Percentiles rank a stretch among this genome's conserved stretches.
Evolutionary conservation across 495 filamentous ascomycete genomes (phyloP).

Genomic region (Aspergillus heteromorphus): DNA sequence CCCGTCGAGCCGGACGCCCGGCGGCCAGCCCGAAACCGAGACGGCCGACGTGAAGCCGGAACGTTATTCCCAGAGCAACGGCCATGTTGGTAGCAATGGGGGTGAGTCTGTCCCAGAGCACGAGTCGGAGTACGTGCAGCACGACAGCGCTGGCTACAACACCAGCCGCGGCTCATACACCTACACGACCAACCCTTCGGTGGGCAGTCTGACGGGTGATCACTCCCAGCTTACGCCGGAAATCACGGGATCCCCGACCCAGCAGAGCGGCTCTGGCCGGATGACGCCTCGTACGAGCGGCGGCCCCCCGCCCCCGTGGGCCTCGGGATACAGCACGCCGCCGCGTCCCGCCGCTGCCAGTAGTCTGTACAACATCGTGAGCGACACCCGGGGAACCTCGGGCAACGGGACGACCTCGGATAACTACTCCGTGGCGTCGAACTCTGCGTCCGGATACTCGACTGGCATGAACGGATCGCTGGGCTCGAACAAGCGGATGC

Average conservation of each 20-base stretch:
- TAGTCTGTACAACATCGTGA: conserved; percentile 87
- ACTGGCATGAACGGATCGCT: conserved; percentile 62
- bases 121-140: conserved; percentile 78
- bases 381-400: conserved; percentile 66
- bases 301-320: conserved; percentile 66
- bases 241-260: conserved; percentile 77
- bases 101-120: conserved; percentile 74
- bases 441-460: conserved; percentile 51
- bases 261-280: conserved; percentile 78
- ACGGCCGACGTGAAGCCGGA: conserved; percentile 64
- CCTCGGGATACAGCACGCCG: conserved; percentile 72
- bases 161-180: conserved; percentile 66
- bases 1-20: conserved; percentile 57
- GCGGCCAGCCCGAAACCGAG: conserved; percentile 52
- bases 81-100: conserved; percentile 48
- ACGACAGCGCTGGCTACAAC: conserved; percentile 56
- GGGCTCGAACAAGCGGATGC: conserved; percentile 69
- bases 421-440: conserved; percentile 57
- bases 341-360: conserved; percentile 67
- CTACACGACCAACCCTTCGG: conserved; percentile 61
- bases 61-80: conserved; percentile 53
- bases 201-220: conserved; percentile 63
- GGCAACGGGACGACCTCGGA: conserved; percentile 63
- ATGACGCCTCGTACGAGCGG: conserved; percentile 77
- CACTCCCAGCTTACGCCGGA: conserved; percentile 80